These are phyloP conservation scores for Dactylellina sp. DNA, from an alignment of 2,329 filamentous ascomycete species.

Conservation along the genomic window DNA sequence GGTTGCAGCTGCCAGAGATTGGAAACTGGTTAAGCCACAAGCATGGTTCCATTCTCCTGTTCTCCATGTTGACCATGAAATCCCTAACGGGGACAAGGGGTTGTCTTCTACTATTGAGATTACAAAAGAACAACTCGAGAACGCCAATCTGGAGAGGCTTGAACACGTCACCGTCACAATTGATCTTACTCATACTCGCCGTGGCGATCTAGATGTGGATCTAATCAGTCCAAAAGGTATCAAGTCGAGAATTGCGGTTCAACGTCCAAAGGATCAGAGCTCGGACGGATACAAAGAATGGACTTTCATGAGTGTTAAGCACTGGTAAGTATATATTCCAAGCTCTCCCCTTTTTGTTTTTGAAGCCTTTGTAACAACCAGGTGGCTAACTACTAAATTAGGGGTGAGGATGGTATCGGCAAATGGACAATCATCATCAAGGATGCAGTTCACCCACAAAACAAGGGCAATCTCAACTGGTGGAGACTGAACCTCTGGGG, in stretches of 20 bases:
- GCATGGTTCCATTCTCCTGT: conserved; percentile 94
- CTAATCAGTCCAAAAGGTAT: conserved; percentile 84
- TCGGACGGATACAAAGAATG: conserved; percentile 84
- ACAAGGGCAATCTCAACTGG: conserved; percentile 83
- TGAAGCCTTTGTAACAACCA: not conserved
- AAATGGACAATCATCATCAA: conserved; percentile 93
- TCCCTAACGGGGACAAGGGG: conserved; percentile 86
- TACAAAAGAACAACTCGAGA: conserved; percentile 80
- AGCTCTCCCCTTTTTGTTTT: not conserved
- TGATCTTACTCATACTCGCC: conserved; percentile 88
- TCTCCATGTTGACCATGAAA: conserved; percentile 85
- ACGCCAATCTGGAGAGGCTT: conserved; percentile 84
- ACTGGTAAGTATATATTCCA: conserved; percentile 75
- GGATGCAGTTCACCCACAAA: conserved; percentile 81
- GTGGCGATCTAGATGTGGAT: conserved; percentile 93
- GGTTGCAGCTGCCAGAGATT: conserved; percentile 85
- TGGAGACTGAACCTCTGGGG: conserved; percentile 97
- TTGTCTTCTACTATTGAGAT: conserved; percentile 84
- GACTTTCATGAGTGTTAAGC: conserved; percentile 98
- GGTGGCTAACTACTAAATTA: conserved; percentile 65
- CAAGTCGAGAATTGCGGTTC: conserved; percentile 83
- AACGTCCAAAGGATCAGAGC: conserved; percentile 76
- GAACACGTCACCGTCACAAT: conserved; percentile 98
- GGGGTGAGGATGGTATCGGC: conserved; percentile 88
- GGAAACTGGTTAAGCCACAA: conserved; percentile 91